Base-by-base conservation (phyloP, 1,284 basidiomycete species). In the Fomitopsis pinicola region DNA sequence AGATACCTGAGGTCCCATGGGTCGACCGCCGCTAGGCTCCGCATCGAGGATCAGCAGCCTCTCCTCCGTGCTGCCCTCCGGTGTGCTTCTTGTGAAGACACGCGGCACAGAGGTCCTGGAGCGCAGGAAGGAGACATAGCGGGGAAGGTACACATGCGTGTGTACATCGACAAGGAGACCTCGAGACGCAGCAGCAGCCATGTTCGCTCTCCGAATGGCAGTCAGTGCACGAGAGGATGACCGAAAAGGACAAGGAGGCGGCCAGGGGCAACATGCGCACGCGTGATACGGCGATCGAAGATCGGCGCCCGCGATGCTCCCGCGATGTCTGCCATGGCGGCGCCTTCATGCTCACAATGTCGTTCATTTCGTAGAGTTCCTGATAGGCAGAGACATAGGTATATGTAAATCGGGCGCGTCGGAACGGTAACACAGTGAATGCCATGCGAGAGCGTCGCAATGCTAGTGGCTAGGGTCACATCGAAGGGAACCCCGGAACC, bases 141-240 rank as follows among this genome's bases (percentile, higher is more conserved):
- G 82, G 8, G 89, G 86, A 30, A 92, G 82, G 70, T 93, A 94
- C 60, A 93, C 83, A 68, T 94, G 92, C 10, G 89, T 91, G 75
- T 94, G 91, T 33, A 94, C 78, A 75, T 93, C 91, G 55, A 94
- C 83, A 50, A 90, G 79, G 22, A 84, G 76, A 48, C 69, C 69
- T 57, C 71, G 69, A 2, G 75, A 62, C 33, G 52, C 52, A 46
- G 71, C 65, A 69, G 72, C 69, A 26, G 55, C 58, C 57, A 46
- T 42, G 38, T 46, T 33, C 26, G 58, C 19, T 12, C 44, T n/a
- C 10, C 15, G 35, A 42, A 45, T 35, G 35, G 35, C n/a, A 14
- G 35, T 36, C 35, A 54, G 50, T 38, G 35, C n/a, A 38, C 17
- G 3, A 19, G n/a, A 38, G 44, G 52, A 12, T 28, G 52, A 54